Evolutionary conservation across 2,329 filamentous ascomycete species (phyloP).

Genomic region (Colletotrichum tropicale): DNA sequence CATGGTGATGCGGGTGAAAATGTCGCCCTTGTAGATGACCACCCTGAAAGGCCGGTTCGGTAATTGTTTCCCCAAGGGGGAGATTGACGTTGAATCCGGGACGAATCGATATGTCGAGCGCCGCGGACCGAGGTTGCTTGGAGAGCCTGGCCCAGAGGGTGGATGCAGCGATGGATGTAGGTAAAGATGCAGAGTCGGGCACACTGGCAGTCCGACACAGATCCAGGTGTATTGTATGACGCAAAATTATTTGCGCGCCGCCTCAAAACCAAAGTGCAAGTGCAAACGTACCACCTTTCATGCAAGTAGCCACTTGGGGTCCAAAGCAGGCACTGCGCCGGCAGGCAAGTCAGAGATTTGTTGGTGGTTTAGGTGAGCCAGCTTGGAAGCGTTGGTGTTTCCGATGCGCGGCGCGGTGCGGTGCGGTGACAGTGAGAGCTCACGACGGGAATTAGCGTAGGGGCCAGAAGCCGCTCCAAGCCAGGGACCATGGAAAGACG

Average conservation of each 20-base stretch:
- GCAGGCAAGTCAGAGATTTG: background rate
- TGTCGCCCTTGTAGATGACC: background rate
- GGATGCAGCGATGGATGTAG: background rate
- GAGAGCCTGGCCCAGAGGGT: background rate
- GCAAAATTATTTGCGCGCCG: slow-evolving; percentile 5
- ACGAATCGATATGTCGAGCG: background rate
- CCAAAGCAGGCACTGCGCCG: background rate
- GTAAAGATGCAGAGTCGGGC: background rate
- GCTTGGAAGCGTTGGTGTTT: background rate
- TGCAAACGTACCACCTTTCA: slow-evolving; percentile 11
- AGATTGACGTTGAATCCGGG: background rate
- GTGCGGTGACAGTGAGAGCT: background rate
- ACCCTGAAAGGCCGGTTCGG: background rate
- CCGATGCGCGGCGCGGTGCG: background rate
- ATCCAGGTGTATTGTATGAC: background rate
- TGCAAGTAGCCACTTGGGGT: background rate
- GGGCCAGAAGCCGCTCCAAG: slow-evolving; percentile 1
- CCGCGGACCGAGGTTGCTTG: background rate
- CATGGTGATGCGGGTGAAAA: background rate
- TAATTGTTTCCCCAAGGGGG: background rate
- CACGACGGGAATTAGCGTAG: background rate
- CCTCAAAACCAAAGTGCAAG: background rate
- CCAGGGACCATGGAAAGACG: background rate
- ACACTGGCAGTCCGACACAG: background rate
- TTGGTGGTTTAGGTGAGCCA: background rate